Evolutionary conservation across 331 rosid genomes (phyloP).

Genomic region (Malus hybrid): DNA sequence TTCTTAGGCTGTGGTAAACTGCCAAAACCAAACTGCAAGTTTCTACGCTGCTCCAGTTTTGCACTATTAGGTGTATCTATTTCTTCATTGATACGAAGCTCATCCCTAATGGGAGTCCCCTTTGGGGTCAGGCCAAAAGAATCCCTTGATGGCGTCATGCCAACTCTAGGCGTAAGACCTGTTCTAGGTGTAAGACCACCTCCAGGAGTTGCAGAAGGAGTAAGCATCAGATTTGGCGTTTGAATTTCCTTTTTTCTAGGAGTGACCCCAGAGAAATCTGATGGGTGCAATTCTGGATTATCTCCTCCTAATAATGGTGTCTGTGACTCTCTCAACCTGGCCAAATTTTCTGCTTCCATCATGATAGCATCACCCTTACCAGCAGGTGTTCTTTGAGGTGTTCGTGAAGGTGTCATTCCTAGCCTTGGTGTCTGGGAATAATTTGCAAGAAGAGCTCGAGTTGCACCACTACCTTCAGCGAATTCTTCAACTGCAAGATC

Average conservation of each 20-base stretch:
- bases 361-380: constrained; percentile 91
- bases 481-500: constrained; percentile 76
- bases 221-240: constrained; percentile 81
- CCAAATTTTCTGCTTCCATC: constrained; percentile 97
- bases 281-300: constrained; percentile 89
- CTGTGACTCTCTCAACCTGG: constrained; percentile 93
- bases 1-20: constrained; percentile 75
- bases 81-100: constrained; percentile 73
- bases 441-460: constrained; percentile 86
- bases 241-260: constrained; percentile 75
- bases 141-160: constrained; percentile 89
- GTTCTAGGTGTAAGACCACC: constrained; percentile 66
- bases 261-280: constrained; percentile 96
- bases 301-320: constrained; percentile 94
- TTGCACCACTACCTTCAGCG: constrained; percentile 73
- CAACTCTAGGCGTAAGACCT: constrained; percentile 69
- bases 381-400: constrained; percentile 93
- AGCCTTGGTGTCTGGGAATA: constrained; percentile 75
- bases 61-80: constrained; percentile 60
- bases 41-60: constrained; percentile 59
- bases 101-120: constrained; percentile 89
- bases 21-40: constrained; percentile 37
- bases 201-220: constrained; percentile 91
- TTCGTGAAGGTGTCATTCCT: constrained; percentile 72
- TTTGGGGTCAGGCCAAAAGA: constrained; percentile 75